A percentile compares a stretch with the other conserved stretches of the same genome.
phyloP scores from a whole-genome alignment of 2,329 filamentous ascomycete species.

The Samsoniella hepiali region DNA sequence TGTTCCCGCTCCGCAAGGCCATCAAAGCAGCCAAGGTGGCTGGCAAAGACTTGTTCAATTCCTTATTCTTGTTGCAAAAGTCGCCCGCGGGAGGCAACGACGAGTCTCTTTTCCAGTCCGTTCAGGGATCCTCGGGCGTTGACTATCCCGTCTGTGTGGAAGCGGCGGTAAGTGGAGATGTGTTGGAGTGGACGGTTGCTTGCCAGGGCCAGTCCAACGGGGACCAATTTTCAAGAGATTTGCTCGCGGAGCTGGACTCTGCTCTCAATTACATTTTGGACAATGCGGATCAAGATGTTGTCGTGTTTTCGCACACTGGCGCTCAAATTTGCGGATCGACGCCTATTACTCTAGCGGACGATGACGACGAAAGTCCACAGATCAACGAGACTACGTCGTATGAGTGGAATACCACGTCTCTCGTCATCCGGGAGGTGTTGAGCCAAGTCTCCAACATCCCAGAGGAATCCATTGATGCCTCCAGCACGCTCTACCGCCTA shows the following conservation, averaged over 20 bases:
- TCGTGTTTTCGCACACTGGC: conserved; percentile 49
- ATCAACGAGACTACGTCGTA: background rate
- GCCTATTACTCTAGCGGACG: conserved; percentile 19
- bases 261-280: conserved; percentile 56
- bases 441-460: conserved; percentile 59
- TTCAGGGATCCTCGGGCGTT: conserved; percentile 62
- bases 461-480: conserved; percentile 53
- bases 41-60: conserved; percentile 48
- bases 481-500: conserved; percentile 73
- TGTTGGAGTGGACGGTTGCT: conserved; percentile 68
- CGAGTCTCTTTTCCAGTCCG: conserved; percentile 55
- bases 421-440: conserved; percentile 45
- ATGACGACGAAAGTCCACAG: background rate
- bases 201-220: conserved; percentile 50
- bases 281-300: conserved; percentile 45
- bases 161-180: conserved; percentile 59
- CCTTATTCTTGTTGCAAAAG: conserved; percentile 54
- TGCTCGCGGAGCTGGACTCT: conserved; percentile 59
- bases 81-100: conserved; percentile 15
- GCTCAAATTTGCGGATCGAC: conserved; percentile 66
- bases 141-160: conserved; percentile 84
- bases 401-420: conserved; percentile 36
- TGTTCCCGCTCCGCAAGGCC: conserved; percentile 71
- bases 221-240: conserved; percentile 37
- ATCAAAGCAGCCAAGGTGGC: conserved; percentile 43